phyloP scores from a whole-genome alignment of 352 stramenopile genomes.

The Globisporangium cystogenes region DNA sequence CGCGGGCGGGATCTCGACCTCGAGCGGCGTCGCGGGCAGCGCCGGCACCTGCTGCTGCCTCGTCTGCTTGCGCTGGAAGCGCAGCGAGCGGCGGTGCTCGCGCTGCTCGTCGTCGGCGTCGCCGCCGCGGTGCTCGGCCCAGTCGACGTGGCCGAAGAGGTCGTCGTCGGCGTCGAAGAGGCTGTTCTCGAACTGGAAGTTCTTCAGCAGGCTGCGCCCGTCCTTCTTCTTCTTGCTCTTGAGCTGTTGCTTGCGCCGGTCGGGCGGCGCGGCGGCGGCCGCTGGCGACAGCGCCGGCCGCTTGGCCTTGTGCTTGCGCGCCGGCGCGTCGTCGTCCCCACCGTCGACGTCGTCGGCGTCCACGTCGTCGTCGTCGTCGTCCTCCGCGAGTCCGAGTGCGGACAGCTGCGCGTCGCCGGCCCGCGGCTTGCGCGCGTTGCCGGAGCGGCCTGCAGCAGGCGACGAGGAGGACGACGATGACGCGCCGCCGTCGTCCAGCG shows the following conservation, averaged over 20 bases:
- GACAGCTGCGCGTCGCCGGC: constrained; percentile 27
- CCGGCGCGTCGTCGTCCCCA: constrained; percentile 17
- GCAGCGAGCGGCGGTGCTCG: constrained; percentile 60
- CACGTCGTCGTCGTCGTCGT: constrained; percentile 9
- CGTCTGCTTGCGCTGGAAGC: constrained; percentile 45
- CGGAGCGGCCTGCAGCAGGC: not conserved
- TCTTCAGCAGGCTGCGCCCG: constrained; percentile 60
- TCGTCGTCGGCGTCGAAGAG: constrained; percentile 65
- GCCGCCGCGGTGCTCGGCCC: constrained; percentile 31
- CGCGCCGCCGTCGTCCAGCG: constrained; percentile 33
- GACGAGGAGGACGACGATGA: no score
- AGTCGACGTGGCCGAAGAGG: constrained; percentile 76
- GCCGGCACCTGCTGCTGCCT: constrained; percentile 31
- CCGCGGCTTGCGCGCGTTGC: constrained; percentile 6
- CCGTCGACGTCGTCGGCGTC: constrained; percentile 13
- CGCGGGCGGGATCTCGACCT: constrained; percentile 74
- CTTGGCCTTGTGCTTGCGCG: constrained; percentile 34
- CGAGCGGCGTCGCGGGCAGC: constrained; percentile 30
- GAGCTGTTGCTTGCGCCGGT: constrained; percentile 46
- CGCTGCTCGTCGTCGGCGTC: constrained; percentile 35
- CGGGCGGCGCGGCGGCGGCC: constrained; percentile 11
- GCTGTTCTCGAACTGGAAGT: constrained; percentile 86
- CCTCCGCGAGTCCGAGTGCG: constrained; percentile 35
- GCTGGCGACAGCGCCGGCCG: constrained; percentile 23
- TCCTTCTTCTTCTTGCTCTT: constrained; percentile 80